Evolutionary conservation across 768 basidiomycete species (phyloP), one percentile per base, ranked within the genome.

Genomic region (Boletus rubescentipes): DNA sequence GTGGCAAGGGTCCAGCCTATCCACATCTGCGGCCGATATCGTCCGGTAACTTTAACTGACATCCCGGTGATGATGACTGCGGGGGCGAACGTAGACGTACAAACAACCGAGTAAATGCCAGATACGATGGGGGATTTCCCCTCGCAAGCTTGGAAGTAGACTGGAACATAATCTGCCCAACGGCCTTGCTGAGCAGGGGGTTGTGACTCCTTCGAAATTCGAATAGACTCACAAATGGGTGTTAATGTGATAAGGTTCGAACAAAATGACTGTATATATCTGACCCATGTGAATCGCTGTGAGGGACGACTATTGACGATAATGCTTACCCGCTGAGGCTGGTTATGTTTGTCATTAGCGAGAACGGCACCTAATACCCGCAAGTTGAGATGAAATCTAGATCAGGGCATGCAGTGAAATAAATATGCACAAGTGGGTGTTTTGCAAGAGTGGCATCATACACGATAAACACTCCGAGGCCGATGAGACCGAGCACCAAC

Each of bases 141-240:
- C 48, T 68, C 68, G 55, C 70, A 72, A 1, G 76, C 75, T 57
- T 79, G 78, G 55, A 75, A 79, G 61, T 73, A 79, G 9, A 76
- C 71, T 2, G 75, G 75, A 4, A 74, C 37, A 4, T n/a, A 21
- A 26, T 46, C 45, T 46, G 15, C 7, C 18, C 3, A 30, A 10
- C 23, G n/a, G 42, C 35, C 6, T 14, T 16, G 18, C 36, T 16
- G 15, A n/a, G 47, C 14, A 46, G n/a, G 55, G 12, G 12, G 35
- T 37, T 12, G 26, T 9, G 10, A 7, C 4, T 5, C 32, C 12
- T n/a, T n/a, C n/a, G n/a, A n/a, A n/a, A n/a, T 48, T 36, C 14
- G 34, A 46, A 21, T 29, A 10, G 29, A 51, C 57, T 52, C 48
- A 72, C 70, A 73, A 9, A 65, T 53, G 20, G 51, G 34, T 3